phyloP scores from a whole-genome alignment of 176 grass and related monocot species.

The Oryza officinalis region DNA sequence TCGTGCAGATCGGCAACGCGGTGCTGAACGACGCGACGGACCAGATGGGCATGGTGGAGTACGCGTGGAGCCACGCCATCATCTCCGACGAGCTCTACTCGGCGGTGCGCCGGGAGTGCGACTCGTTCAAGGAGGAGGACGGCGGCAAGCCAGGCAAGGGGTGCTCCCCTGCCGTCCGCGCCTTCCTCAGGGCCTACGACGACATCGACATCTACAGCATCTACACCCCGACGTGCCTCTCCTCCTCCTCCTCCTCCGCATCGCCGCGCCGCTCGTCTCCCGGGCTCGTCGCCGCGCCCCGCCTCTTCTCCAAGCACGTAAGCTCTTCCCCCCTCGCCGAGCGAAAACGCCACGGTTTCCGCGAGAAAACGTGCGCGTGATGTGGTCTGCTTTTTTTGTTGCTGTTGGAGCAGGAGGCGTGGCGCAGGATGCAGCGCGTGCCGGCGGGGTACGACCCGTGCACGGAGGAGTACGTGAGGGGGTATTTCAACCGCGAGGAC shows the following conservation, averaged over 20 bases:
- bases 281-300: constrained; percentile 64
- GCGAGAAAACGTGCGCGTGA: background rate
- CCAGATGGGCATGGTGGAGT: constrained; percentile 96
- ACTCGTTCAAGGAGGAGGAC: constrained; percentile 84
- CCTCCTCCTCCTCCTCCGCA: constrained; percentile 18
- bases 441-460: constrained; percentile 94
- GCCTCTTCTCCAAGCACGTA: constrained; percentile 74
- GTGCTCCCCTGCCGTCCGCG: constrained; percentile 72
- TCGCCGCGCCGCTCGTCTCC: background rate
- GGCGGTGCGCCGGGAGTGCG: constrained; percentile 75
- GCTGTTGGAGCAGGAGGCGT: constrained; percentile 61
- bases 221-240: constrained; percentile 77
- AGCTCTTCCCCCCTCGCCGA: background rate
- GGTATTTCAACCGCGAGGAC: constrained; percentile 74
- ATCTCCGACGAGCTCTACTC: constrained; percentile 90
- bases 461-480: constrained; percentile 78
- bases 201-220: constrained; percentile 99
- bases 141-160: constrained; percentile 62
- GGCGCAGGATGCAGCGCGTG: constrained; percentile 56
- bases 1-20: constrained; percentile 81
- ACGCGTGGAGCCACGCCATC: constrained; percentile 98
- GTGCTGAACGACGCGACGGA: constrained; percentile 92
- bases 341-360: background rate
- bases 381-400: background rate
- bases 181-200: constrained; percentile 73